These are phyloP conservation scores for Podaxis carcinomalis DNA, from an alignment of 768 basidiomycete species.

Conservation along the genomic window DNA sequence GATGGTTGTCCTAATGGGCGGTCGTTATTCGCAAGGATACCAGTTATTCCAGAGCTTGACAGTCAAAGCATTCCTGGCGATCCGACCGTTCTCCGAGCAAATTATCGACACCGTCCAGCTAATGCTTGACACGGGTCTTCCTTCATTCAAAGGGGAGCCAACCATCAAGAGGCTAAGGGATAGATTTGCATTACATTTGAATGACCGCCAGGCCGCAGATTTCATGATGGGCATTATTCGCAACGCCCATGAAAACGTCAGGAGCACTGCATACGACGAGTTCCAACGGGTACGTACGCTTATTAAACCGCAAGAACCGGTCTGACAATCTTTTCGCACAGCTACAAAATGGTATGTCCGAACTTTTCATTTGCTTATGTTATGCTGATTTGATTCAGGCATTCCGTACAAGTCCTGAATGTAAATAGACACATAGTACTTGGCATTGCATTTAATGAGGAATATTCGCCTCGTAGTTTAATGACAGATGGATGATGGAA, in stretches of 20 bases:
- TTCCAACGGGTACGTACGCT: slow-evolving; percentile 68
- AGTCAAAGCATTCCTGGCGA: slow-evolving; percentile 94
- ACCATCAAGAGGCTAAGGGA: slow-evolving; percentile 87
- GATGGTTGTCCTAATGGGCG: slow-evolving; percentile 98
- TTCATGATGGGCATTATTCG: slow-evolving; percentile 86
- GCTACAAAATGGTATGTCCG: slow-evolving; percentile 16
- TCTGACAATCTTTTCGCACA: slow-evolving; percentile 22
- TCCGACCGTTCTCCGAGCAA: slow-evolving; percentile 91
- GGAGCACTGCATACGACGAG: slow-evolving; percentile 93
- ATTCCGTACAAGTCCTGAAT: slow-evolving; percentile 39
- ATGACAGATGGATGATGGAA: too few relatives aligned
- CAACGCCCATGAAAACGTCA: slow-evolving; percentile 93
- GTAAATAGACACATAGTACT: neutral
- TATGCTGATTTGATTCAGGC: slow-evolving; percentile 21
- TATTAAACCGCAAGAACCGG: slow-evolving; percentile 30
- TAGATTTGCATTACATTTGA: slow-evolving; percentile 77
- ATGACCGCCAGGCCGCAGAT: slow-evolving; percentile 89
- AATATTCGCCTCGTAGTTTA: too few relatives aligned
- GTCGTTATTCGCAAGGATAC: slow-evolving; percentile 90
- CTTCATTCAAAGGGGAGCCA: slow-evolving; percentile 94
- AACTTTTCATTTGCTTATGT: neutral
- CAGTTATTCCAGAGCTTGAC: slow-evolving; percentile 90
- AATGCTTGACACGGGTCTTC: slow-evolving; percentile 93
- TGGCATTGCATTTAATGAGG: too few relatives aligned
- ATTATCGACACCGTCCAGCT: slow-evolving; percentile 83